A percentile compares a stretch with the other conserved stretches of the same genome.
These are phyloP conservation scores for Daldinia eschscholtzii DNA, from an alignment of 2,329 filamentous ascomycete species.

Conservation along the genomic window DNA sequence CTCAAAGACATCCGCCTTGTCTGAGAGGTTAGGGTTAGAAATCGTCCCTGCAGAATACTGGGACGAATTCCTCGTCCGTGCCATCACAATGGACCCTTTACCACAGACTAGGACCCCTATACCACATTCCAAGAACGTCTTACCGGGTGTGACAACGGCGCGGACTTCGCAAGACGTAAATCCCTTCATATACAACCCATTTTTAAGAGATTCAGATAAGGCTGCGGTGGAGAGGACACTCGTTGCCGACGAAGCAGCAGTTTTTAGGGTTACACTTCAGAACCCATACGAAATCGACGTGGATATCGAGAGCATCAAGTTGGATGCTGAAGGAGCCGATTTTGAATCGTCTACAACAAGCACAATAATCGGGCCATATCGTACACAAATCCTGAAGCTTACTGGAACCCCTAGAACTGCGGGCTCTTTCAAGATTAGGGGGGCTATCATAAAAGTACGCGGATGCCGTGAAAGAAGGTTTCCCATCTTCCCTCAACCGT, in stretches of 20 bases:
- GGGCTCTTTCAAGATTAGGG: constrained; percentile 79
- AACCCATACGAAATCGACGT: constrained; percentile 96
- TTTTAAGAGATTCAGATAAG: constrained; percentile 76
- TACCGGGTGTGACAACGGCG: constrained; percentile 64
- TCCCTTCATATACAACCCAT: constrained; percentile 96
- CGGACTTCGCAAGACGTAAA: constrained; percentile 74
- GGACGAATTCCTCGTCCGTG: constrained; percentile 93
- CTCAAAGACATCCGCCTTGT: constrained; percentile 82
- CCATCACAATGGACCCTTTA: constrained; percentile 76
- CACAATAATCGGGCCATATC: constrained; percentile 81
- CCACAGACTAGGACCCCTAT: constrained; percentile 72
- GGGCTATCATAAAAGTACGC: constrained; percentile 82
- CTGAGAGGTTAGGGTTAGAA: constrained; percentile 77
- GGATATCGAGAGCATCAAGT: constrained; percentile 83
- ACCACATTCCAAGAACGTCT: constrained; percentile 70
- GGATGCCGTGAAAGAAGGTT: constrained; percentile 88
- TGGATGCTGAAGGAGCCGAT: constrained; percentile 79
- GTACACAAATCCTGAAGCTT: constrained; percentile 82
- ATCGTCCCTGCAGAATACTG: constrained; percentile 87
- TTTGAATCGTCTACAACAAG: constrained; percentile 76
- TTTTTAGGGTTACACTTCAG: constrained; percentile 86
- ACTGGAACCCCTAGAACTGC: constrained; percentile 74
- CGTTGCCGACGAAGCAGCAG: constrained; percentile 81
- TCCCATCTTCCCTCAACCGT: constrained; percentile 82
- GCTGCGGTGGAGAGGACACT: constrained; percentile 74